phyloP scores from a whole-genome alignment of 352 stramenopile species.

The Phytophthora cryptogea region DNA sequence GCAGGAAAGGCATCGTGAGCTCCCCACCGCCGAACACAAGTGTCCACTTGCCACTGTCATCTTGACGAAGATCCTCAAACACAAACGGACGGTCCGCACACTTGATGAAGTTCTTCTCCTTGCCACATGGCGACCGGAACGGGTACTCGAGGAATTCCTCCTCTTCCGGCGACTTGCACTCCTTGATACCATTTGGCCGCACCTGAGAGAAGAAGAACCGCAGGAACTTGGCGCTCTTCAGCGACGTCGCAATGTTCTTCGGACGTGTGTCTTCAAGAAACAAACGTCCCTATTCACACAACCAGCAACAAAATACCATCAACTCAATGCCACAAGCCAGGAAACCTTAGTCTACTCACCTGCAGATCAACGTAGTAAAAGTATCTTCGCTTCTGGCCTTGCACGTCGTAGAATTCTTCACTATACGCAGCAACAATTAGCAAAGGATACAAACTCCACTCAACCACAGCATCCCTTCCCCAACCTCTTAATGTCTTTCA shows the following conservation, averaged over 20 bases:
- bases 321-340: neutral
- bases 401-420: constrained; percentile 74
- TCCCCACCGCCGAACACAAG: constrained; percentile 66
- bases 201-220: constrained; percentile 83
- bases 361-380: constrained; percentile 89
- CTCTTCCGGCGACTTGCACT: constrained; percentile 26
- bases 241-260: constrained; percentile 86
- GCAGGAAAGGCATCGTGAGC: constrained; percentile 57
- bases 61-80: constrained; percentile 59
- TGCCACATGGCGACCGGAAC: constrained; percentile 74
- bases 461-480: neutral
- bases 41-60: constrained; percentile 35
- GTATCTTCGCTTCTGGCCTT: constrained; percentile 64
- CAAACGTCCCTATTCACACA: constrained; percentile 52
- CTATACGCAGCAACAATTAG: constrained; percentile 30
- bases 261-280: constrained; percentile 81
- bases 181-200: constrained; percentile 37
- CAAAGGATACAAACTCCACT: neutral
- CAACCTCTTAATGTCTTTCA: constrained; percentile 85
- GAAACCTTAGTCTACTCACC: constrained; percentile 21
- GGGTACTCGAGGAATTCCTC: constrained; percentile 68
- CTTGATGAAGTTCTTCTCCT: constrained; percentile 90
- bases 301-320: neutral
- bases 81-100: constrained; percentile 79
- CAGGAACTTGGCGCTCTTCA: constrained; percentile 85